phyloP scores from a whole-genome alignment of 2,329 filamentous ascomycete species.

The Didymosphaeria variabile region DNA sequence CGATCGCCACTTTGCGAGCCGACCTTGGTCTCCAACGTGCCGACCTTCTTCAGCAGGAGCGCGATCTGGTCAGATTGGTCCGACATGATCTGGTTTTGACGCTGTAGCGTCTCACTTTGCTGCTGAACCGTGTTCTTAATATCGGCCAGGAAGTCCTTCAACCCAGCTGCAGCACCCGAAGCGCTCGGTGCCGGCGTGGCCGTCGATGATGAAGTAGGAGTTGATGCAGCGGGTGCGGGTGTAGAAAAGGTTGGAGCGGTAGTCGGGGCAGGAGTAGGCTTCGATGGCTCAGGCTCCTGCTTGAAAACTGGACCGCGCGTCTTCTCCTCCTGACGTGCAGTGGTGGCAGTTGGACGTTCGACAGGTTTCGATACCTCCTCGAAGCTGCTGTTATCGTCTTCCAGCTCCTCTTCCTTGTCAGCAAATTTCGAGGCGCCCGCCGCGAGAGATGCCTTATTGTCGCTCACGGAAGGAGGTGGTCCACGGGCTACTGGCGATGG shows the following conservation, averaged over 20 bases:
- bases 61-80: constrained; percentile 80
- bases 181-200: constrained; percentile 50
- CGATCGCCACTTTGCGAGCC: constrained; percentile 50
- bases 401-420: constrained; percentile 72
- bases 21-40: constrained; percentile 77
- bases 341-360: constrained; percentile 62
- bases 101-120: constrained; percentile 64
- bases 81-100: constrained; percentile 66
- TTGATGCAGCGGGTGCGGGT: constrained; percentile 50
- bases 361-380: constrained; percentile 83
- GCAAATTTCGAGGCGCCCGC: constrained; percentile 87
- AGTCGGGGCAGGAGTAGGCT: constrained; percentile 55
- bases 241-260: constrained; percentile 42
- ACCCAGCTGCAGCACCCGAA: constrained; percentile 58
- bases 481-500: constrained; percentile 59
- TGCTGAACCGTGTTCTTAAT: constrained; percentile 81
- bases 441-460: constrained; percentile 88
- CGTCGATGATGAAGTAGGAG: constrained; percentile 47
- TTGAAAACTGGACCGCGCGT: constrained; percentile 42
- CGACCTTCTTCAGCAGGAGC: constrained; percentile 68
- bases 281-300: constrained; percentile 55
- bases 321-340: constrained; percentile 51
- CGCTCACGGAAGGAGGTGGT: constrained; percentile 75
- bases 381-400: constrained; percentile 80
- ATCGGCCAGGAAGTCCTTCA: constrained; percentile 74